These are phyloP conservation scores for Sporothrix brasiliensis DNA, from an alignment of 2,329 filamentous ascomycete species.

Conservation along the genomic window DNA sequence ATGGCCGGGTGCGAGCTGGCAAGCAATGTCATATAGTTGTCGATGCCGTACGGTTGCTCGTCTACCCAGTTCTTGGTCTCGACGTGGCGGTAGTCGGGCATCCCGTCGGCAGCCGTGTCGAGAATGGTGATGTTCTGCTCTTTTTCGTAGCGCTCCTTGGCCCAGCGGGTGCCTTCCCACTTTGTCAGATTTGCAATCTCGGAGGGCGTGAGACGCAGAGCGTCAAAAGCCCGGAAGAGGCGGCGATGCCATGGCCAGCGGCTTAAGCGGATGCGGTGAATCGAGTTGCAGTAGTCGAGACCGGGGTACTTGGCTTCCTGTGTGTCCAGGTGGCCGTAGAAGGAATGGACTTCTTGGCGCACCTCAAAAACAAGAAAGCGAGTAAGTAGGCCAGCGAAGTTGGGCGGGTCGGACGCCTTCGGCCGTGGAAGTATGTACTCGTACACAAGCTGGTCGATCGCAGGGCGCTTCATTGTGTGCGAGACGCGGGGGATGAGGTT, in stretches of 20 bases:
- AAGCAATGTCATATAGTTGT: constrained; percentile 3
- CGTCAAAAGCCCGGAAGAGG: constrained; percentile 75
- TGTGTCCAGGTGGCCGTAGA: constrained; percentile 78
- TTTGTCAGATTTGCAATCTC: constrained; percentile 75
- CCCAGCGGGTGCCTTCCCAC: constrained; percentile 84
- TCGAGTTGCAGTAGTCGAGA: constrained; percentile 73
- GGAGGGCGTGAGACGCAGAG: constrained; percentile 65
- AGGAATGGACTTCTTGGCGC: constrained; percentile 74
- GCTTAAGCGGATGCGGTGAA: constrained; percentile 75
- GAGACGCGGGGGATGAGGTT: background rate
- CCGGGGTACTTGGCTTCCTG: constrained; percentile 81
- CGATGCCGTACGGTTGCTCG: constrained; percentile 18
- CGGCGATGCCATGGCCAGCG: constrained; percentile 76
- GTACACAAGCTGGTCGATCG: constrained; percentile 73
- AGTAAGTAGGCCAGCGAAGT: constrained; percentile 70
- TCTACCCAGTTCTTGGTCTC: constrained; percentile 48
- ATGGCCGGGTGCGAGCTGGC: background rate
- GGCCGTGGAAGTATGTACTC: constrained; percentile 72
- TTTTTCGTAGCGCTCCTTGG: constrained; percentile 75
- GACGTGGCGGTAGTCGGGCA: constrained; percentile 60
- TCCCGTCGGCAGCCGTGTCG: constrained; percentile 72
- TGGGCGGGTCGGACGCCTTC: constrained; percentile 67
- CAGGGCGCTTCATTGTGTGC: constrained; percentile 68
- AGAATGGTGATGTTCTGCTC: constrained; percentile 70
- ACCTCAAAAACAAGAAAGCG: constrained; percentile 75